These are phyloP conservation scores for Drechmeria coniospora DNA, from an alignment of 2,329 filamentous ascomycete species.

Conservation along the genomic window DNA sequence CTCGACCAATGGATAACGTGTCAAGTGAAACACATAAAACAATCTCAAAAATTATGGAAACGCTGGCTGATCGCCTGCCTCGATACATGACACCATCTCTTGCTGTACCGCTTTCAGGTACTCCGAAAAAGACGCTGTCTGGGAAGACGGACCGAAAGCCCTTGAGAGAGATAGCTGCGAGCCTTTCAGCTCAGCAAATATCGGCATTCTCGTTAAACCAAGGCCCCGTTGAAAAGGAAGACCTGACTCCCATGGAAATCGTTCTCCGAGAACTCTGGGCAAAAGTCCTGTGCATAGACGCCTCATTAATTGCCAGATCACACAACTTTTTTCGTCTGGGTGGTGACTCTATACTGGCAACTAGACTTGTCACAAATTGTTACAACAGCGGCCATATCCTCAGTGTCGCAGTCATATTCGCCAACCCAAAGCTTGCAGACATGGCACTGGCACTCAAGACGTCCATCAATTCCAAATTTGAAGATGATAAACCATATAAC, in stretches of 20 bases:
- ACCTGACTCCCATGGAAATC: background rate
- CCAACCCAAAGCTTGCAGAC: no score
- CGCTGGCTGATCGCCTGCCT: conserved; percentile 1
- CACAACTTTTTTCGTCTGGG: conserved; percentile 3
- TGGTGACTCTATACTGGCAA: conserved; percentile 13
- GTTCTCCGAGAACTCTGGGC: background rate
- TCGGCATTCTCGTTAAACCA: no score
- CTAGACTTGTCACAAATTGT: background rate
- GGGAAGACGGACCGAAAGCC: conserved; percentile 1
- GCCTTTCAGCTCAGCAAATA: no score
- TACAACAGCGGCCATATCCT: background rate
- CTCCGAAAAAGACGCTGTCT: background rate
- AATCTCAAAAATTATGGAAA: background rate
- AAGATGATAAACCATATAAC: no score
- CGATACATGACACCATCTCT: conserved; percentile 4
- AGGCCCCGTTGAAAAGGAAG: no score
- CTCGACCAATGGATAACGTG: background rate
- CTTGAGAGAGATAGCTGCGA: no score
- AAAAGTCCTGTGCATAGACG: background rate
- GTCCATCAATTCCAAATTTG: no score
- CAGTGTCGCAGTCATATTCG: conserved; percentile 1
- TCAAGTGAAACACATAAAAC: background rate
- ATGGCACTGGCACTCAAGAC: no score
- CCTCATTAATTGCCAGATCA: background rate
- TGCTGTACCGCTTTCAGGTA: background rate